Evolutionary conservation across 140 eudicot species (phyloP), one percentile per base, ranked within the genome.

Genomic region (Ambrosia hybrid): DNA sequence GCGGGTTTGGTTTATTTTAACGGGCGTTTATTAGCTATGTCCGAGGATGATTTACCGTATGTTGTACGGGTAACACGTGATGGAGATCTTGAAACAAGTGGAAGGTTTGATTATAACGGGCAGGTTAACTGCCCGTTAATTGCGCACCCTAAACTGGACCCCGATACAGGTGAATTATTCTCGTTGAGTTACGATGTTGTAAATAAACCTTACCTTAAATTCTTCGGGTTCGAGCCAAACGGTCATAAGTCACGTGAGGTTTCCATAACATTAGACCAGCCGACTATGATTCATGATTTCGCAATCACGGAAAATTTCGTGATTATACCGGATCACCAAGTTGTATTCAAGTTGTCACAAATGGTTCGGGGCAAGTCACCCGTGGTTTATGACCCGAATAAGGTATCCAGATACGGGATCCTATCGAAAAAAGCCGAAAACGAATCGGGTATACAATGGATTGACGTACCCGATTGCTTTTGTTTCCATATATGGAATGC

Each of bases 71-170:
- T 87, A 36, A 71, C 7, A 11, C 33, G 51, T 9, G 77, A 87
- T 36, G 91, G 91, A 36, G 96, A 90, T 66, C 79, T 90, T 5
- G 79, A 10, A 65, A 87, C 96, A n/a, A 51, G 75, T 74, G 95
- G 86, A 71, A 88, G 89, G 82, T 83, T 76, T 13, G 83, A 90
- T 80, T 90, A 85, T 26, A 43, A 83, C 33, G 91, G 88, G 11
- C 95, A 87, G 73, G 75, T 90, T 12, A 70, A 83, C 26, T 81
- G 86, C 61, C 82, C 91, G 21, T 60, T 90, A 77, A 90, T 90
- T 2, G 96, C 96, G 0, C 96, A 90, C 55, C 96, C 96, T 30
- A 90, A 90, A 69, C 79, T 85, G 85, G 96, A 90, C 82, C 96
- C 95, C 0, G 55, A 15, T 14, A 83, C 95, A 34, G 91, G 89